These are phyloP conservation scores for Komagataella mondaviorum DNA, from an alignment of 805 yeast genomes.

Conservation along the genomic window DNA sequence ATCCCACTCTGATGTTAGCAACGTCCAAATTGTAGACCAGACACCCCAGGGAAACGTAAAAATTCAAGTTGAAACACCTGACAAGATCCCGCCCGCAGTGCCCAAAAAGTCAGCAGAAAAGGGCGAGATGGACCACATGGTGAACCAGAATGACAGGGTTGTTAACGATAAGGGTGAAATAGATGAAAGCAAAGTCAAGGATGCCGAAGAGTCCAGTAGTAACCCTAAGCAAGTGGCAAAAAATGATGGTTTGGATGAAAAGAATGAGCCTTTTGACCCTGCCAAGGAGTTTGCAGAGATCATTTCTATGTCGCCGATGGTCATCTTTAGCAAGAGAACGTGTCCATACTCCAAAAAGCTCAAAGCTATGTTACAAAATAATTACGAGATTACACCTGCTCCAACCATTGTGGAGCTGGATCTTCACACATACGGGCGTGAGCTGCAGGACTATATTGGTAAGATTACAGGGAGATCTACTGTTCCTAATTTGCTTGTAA, in stretches of 20 bases:
- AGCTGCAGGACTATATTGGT: conserved; percentile 61
- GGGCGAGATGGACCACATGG: conserved; percentile 2
- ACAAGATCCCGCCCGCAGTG: neutral
- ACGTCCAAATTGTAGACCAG: neutral
- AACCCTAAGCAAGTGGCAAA: neutral
- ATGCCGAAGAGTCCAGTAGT: conserved; percentile 18
- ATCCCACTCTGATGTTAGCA: conserved; percentile 3
- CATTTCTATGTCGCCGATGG: conserved; percentile 48
- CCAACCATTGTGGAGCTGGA: conserved; percentile 75
- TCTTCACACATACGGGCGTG: conserved; percentile 60
- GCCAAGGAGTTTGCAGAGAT: conserved; percentile 43
- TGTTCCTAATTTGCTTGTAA: conserved; percentile 81
- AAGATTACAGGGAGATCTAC: conserved; percentile 65
- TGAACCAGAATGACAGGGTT: conserved; percentile 13
- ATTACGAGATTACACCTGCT: conserved; percentile 59
- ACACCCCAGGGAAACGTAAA: neutral
- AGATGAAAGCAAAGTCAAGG: conserved; percentile 26
- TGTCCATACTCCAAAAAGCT: conserved; percentile 72
- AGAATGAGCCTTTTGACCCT: conserved; percentile 25
- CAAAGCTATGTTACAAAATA: conserved; percentile 48
- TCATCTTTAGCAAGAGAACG: conserved; percentile 42
- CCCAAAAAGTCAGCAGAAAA: conserved; percentile 2
- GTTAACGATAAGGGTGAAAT: conserved; percentile 20
- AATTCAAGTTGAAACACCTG: neutral
- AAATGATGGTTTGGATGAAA: conserved; percentile 4